Percentiles rank a stretch among this genome's conserved stretches.
Evolutionary conservation across 768 basidiomycete species (phyloP).

Genomic region (Termitomyces sp.): DNA sequence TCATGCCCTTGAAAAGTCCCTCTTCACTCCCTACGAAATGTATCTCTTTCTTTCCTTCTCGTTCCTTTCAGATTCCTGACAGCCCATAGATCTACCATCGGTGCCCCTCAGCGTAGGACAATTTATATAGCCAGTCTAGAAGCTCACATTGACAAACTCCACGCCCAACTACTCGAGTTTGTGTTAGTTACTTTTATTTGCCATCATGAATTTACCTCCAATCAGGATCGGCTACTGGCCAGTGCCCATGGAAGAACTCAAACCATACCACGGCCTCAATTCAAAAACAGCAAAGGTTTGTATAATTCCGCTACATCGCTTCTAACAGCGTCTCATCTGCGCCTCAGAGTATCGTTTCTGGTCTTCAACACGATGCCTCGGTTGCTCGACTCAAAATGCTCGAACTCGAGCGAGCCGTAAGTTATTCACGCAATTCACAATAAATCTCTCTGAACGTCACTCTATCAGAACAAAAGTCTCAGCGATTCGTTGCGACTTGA

Average conservation of each 20-base stretch:
- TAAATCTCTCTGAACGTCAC: neutral
- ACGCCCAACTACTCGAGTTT: slow-evolving; percentile 46
- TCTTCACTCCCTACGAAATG: slow-evolving; percentile 66
- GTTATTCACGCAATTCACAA: slow-evolving; percentile 16
- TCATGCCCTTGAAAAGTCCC: slow-evolving; percentile 65
- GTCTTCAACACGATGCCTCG: slow-evolving; percentile 60
- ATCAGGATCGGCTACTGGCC: slow-evolving; percentile 47
- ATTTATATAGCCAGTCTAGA: slow-evolving; percentile 72
- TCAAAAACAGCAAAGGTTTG: slow-evolving; percentile 68
- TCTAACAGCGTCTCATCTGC: neutral
- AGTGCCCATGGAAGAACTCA: slow-evolving; percentile 48
- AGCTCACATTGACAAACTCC: slow-evolving; percentile 63
- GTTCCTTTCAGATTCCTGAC: neutral
- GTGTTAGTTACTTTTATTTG: slow-evolving; percentile 1
- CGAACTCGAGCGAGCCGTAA: slow-evolving; percentile 64
- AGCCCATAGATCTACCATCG: slow-evolving; percentile 50
- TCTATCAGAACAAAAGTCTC: slow-evolving; percentile 24
- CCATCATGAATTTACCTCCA: neutral
- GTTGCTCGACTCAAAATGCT: slow-evolving; percentile 56
- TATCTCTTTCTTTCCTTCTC: slow-evolving; percentile 15
- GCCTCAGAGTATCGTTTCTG: slow-evolving; percentile 64
- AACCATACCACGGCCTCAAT: slow-evolving; percentile 65
- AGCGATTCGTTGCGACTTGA: slow-evolving; percentile 12
- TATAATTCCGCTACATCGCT: neutral
- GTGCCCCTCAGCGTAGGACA: slow-evolving; percentile 60